Evolutionary conservation across 352 stramenopile species (phyloP), one percentile per base, ranked within the genome.

Genomic region (Thraustochytrium sp.): DNA sequence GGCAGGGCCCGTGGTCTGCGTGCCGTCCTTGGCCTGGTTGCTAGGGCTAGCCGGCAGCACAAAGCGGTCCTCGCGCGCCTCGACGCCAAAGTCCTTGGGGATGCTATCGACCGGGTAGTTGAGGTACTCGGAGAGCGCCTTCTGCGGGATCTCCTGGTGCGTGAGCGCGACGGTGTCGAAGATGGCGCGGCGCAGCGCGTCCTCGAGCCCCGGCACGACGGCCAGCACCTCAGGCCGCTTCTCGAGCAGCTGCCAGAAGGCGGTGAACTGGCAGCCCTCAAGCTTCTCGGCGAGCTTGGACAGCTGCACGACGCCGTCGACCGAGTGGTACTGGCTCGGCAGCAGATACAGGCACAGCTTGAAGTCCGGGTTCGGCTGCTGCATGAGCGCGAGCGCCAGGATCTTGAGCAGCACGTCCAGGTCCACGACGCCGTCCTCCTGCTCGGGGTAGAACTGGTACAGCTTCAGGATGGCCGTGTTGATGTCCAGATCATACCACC

Each of bases 321-420:
- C 29, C 42, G 29, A 18, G 31, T 80, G 68, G 68, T 80, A 80
- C 53, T 80, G 68, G 48, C 38, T 51, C 9, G 68, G 68, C 23
- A 80, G 42, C 13, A 80, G 44, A 34, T 80, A 80, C 23, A 80
- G 46, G 68, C 68, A 68, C 13, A 80, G 68, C 68, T 80, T 80
- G 42, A 80, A 80, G 51, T 80, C 68, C 34, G 46, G 42, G 36
- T 40, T 26, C n/a, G 68, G 68, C 44, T 75, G 23, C 23, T 44
- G 68, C 68, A 64, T 64, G 31, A 80, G 53, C 68, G 68, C 68
- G 51, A 80, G 68, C 68, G 48, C 68, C 18, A 80, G 51, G 68
- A 80, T 80, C 42, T 80, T 80, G 5, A 80, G 68, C 34, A 80
- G 68, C 68, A 80, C 68, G 68, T 80, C 68, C 23, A 80, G 46